Base-by-base conservation (phyloP, 2,329 filamentous ascomycete genomes). In the Magnaporthiopsis rhizophila region DNA sequence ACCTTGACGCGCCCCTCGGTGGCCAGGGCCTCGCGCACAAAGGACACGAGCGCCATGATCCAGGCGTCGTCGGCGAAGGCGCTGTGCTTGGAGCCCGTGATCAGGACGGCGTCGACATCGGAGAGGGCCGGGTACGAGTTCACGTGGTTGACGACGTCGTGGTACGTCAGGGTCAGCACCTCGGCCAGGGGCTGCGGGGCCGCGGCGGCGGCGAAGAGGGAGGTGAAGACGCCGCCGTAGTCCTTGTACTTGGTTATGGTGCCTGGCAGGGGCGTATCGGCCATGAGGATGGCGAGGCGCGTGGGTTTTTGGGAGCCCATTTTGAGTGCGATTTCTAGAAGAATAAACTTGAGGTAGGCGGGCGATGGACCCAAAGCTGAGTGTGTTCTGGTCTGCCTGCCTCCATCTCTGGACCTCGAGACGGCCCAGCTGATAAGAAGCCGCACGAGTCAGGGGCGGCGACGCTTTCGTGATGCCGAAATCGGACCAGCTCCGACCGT, bases 271-370 rank as follows among this genome's bases (percentile, higher is more conserved):
- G 92, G 92, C 1, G 85, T 90, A 77, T 97, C 94, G 79, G 90
- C 89, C 81, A 97, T 91, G 69, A 98, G 87, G 69, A 98, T 84
- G 60, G 93, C 92, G 76, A 97, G 89, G 64, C 90, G 89, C n/a
- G 69, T 65, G 53, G 71, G 68, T 59, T 66, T 32, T 67, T 65
- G 67, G 64, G 74, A 77, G 62, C 63, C 62, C 71, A 69, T 69
- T 28, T 21, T 63, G 50, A n/a, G 0, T 38, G 36, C 15, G 36
- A 12, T 38, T 38, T 38, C 11, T 36, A 11, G 34, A 12, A 12
- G 9, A 11, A 36, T 36, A 11, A 11, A 36, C 11, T 36, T 11
- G 34, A 7, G 34, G 34, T 8, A 7, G 34, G 34, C 9, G 7
- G 34, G 5, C 28, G 34, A 36, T 36, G 34, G 11, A 36, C 34